Base-by-base conservation (phyloP, 129 eudicot species). In the Flaveria robusta region DNA sequence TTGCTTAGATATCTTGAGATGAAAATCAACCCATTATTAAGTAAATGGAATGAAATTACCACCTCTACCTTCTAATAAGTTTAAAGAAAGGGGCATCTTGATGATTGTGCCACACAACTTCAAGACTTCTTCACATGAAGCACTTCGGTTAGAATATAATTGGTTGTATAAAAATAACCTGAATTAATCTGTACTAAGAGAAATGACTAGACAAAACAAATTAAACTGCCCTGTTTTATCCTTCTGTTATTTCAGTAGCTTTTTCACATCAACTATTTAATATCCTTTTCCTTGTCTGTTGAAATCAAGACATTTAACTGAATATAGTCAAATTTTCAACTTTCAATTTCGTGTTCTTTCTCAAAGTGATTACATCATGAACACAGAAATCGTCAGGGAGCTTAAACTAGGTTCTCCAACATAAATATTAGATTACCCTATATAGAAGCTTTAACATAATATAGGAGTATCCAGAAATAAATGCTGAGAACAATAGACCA, bases 401-500 rank as follows among this genome's bases (percentile, higher is more conserved):
- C 50, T 16, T 64, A 64, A 64, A 39, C 27, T n/a, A 39, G 41
- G 71, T 19, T 15, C 71, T 39, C 49, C 71, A n/a, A n/a, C 27
- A 66, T 14, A 7, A 31, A 63, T 9, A 63, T 63, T 15, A 29
- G 13, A 45, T 22, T 7, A 59, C 78, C 1, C 66, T 9, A 43
- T n/a, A 8, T 45, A 27, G 31, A 60, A 74, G 46, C 46, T 60
- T 74, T 13, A 74, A 43, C 59, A 60, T 43, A 56, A 42, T 55
- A 43, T 19, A 41, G 9, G 51, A 52, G 23, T 51, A 12, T 55
- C 51, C 34, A 52, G 39, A 41, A 39, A 41, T n/a, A 55, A 55
- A 22, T 34, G 43, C 55, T 1, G 34, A 72, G 34, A 20, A 52
- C 22, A 55, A 11, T 13, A 54, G 14, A 55, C 42, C 22, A 58